phyloP scores from a whole-genome alignment of 495 filamentous ascomycete genomes.

The Barbatosphaeria neglecta region DNA sequence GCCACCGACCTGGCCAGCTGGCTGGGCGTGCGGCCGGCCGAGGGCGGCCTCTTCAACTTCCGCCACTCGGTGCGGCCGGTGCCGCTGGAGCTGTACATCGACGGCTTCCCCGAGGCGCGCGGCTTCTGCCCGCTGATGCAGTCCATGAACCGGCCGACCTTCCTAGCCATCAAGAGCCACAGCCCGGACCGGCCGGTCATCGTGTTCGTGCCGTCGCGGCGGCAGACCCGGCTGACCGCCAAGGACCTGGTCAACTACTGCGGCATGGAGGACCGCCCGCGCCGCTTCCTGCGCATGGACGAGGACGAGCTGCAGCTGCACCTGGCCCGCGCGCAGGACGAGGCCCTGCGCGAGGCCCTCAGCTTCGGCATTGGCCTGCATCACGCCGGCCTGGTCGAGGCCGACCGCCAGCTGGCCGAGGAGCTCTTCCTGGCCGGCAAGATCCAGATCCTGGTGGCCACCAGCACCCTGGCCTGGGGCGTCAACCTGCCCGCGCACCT shows the following conservation, averaged over 20 bases:
- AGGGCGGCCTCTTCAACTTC: slow-evolving; percentile 91
- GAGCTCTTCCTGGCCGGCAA: slow-evolving; percentile 96
- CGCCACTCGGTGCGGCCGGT: slow-evolving; percentile 95
- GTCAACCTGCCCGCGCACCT: slow-evolving; percentile 96
- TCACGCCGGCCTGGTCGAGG: slow-evolving; percentile 93
- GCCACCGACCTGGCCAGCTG: slow-evolving; percentile 89
- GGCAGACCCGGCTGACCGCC: slow-evolving; percentile 89
- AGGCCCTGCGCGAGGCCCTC: slow-evolving; percentile 78
- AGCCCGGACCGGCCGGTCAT: slow-evolving; percentile 95
- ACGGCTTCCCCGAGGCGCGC: slow-evolving; percentile 89
- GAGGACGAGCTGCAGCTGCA: slow-evolving; percentile 87
- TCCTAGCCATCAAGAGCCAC: slow-evolving; percentile 90
- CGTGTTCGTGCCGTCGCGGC: slow-evolving; percentile 91
- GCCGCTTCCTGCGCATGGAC: slow-evolving; percentile 83
- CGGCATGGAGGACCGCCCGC: slow-evolving; percentile 95
- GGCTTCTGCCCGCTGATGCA: slow-evolving; percentile 98
- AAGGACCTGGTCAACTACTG: slow-evolving; percentile 95
- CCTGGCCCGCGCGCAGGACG: slow-evolving; percentile 78
- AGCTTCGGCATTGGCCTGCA: slow-evolving; percentile 96
- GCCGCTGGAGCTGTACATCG: slow-evolving; percentile 89
- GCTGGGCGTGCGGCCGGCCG: slow-evolving; percentile 90
- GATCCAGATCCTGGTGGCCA: slow-evolving; percentile 95
- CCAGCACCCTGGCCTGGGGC: slow-evolving; percentile 93
- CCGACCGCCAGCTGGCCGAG: slow-evolving; percentile 79
- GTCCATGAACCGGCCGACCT: slow-evolving; percentile 96